Base-by-base conservation (phyloP, 805 yeast species). In the Ogataea trehaloabstinens region DNA sequence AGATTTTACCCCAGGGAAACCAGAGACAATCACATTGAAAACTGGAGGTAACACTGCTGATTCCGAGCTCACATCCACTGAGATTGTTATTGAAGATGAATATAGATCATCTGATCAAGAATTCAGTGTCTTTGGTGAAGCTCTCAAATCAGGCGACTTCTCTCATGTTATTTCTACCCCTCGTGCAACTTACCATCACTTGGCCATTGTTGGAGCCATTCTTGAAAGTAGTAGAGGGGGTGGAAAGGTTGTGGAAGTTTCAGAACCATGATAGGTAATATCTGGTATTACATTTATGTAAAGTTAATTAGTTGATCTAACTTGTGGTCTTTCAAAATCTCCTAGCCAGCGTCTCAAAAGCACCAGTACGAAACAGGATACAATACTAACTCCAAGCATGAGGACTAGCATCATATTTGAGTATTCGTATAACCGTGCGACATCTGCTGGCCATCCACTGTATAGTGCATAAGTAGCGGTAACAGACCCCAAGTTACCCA, bases 181-280 rank as follows among this genome's bases (percentile, higher is more conserved):
- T 19, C 82, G 76, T 46, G 74, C 70, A 45, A 88, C 95, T 5
- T 90, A 85, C 80, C 96, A 90, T 63, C 98, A 91, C 63, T 77
- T 90, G 61, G 96, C 96, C 5, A 76, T 87, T 51, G 78, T 91
- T 41, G 95, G 78, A 40, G 98, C 96, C 19, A 85, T 86, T 43
- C 64, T 91, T 25, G 82, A 83, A 48, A 82, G 93, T 42, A 76
- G 87, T 27, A 51, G 66, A 13, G 62, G 71, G 24, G 66, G 71
- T 40, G 77, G 78, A 11, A 44, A 51, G 16, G 43, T 52, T 2
- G 66, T 63, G 8, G 33, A 35, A 5, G 70, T 71, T 11, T 55
- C 45, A 22, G 56, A 42, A 32, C 48, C 52, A 4, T 59, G 51
- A 49, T 22, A 8, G 12, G 12, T 22, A 22, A 12, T 8, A 12